Percentiles rank a stretch among this genome's conserved stretches.
Conservation (phyloP, 306 rosid species). For the Quercus rubra region DNA sequence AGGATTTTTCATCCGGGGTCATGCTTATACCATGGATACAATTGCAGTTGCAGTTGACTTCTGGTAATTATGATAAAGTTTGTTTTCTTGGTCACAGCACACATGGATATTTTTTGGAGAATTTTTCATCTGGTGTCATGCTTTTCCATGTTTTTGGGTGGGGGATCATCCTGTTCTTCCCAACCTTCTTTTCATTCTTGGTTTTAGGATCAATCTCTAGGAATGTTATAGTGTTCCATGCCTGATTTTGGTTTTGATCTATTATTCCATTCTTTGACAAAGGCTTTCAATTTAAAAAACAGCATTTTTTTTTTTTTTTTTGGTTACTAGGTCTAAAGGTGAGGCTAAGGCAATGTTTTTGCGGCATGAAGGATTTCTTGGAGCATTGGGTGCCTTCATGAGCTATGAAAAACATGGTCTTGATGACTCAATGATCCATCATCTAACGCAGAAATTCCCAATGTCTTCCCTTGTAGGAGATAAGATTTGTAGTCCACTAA, state of each 20-base stretch:
- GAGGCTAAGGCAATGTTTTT: constrained; percentile 93
- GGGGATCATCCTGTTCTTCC: not conserved
- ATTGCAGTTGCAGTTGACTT: constrained; percentile 88
- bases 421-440: constrained; percentile 47
- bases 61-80: constrained; percentile 47
- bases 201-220: not conserved
- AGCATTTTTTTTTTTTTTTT: not conserved
- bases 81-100: not conserved
- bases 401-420: constrained; percentile 65
- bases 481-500: constrained; percentile 28
- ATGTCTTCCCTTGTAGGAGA: constrained; percentile 35
- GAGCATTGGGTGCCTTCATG: constrained; percentile 82
- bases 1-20: constrained; percentile 88
- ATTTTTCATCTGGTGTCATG: not conserved
- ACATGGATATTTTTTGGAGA: not conserved
- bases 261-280: not conserved
- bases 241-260: not conserved
- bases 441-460: constrained; percentile 36
- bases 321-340: constrained; percentile 80
- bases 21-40: constrained; percentile 90
- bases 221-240: not conserved
- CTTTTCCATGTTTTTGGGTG: not conserved
- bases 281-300: not conserved
- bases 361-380: constrained; percentile 93
- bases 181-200: not conserved